Evolutionary conservation across 2,329 filamentous ascomycete genomes (phyloP).

Genomic region (Cladosporium austrohemisphaericum): DNA sequence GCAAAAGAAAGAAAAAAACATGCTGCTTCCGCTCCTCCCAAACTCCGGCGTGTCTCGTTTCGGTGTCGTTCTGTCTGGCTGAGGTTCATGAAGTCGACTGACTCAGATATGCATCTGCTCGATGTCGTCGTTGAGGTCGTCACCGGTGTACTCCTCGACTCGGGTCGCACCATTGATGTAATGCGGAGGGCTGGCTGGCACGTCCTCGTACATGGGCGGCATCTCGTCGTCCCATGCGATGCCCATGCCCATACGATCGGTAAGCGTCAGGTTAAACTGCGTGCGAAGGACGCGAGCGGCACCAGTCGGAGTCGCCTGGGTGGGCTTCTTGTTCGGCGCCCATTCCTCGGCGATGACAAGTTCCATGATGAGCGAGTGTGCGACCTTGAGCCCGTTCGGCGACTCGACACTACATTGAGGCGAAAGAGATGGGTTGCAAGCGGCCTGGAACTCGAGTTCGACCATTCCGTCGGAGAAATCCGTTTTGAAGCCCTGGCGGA

Average conservation of each 20-base stretch:
- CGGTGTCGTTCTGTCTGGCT: not conserved
- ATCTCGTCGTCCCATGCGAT: conserved; percentile 97
- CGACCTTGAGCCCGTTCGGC: conserved; percentile 70
- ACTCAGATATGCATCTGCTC: conserved; percentile 11
- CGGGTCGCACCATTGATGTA: conserved; percentile 33
- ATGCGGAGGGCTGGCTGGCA: conserved; percentile 75
- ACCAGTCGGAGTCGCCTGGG: conserved; percentile 78
- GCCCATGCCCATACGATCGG: conserved; percentile 78
- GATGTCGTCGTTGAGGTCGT: conserved; percentile 45
- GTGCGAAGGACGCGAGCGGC: conserved; percentile 87
- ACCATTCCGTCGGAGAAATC: conserved; percentile 66
- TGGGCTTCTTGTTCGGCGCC: conserved; percentile 63
- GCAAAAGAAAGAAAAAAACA: not conserved
- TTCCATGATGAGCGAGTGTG: conserved; percentile 84
- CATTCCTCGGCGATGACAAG: conserved; percentile 93
- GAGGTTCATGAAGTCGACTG: not conserved
- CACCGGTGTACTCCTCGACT: conserved; percentile 47
- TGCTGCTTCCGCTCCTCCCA: too few relatives aligned
- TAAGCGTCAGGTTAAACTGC: conserved; percentile 80
- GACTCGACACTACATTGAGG: conserved; percentile 76
- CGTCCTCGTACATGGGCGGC: conserved; percentile 89
- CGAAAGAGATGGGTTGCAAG: conserved; percentile 57
- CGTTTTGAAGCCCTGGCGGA: conserved; percentile 88
- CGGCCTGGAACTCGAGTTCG: conserved; percentile 72
- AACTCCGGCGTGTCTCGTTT: not conserved